phyloP scores from a whole-genome alignment of 768 basidiomycete genomes.

The Suillus subalutaceus region DNA sequence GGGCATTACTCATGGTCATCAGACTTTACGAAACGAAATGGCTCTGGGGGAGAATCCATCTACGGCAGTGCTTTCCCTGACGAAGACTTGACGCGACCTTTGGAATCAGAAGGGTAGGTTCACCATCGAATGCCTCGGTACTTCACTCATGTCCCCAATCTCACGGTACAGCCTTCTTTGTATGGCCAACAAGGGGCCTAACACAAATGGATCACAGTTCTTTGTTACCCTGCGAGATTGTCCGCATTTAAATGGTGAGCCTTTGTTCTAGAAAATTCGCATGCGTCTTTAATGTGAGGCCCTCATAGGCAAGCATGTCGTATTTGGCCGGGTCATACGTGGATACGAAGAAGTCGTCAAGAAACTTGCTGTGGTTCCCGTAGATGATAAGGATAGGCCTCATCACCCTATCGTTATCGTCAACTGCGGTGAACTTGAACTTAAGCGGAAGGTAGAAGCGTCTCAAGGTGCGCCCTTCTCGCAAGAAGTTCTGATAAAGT shows the following conservation, averaged over 20 bases:
- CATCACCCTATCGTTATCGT: conserved; percentile 63
- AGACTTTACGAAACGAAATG: conserved; percentile 83
- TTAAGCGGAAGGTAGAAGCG: conserved; percentile 41
- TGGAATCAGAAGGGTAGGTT: conserved; percentile 66
- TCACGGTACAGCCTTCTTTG: conserved; percentile 61
- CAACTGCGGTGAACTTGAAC: conserved; percentile 85
- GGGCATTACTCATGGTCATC: conserved; percentile 9
- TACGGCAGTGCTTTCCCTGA: conserved; percentile 78
- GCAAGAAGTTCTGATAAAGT: not conserved
- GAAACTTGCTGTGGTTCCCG: conserved; percentile 62
- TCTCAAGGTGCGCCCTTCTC: conserved; percentile 18
- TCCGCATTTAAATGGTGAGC: conserved; percentile 71
- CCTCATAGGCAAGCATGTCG: conserved; percentile 58
- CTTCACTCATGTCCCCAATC: not conserved
- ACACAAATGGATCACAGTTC: conserved; percentile 88
- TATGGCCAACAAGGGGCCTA: conserved; percentile 87
- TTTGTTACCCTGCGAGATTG: conserved; percentile 82
- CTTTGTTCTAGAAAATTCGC: conserved; percentile 4
- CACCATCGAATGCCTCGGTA: conserved; percentile 6
- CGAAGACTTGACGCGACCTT: conserved; percentile 65
- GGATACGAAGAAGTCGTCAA: conserved; percentile 64
- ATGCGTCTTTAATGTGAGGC: conserved; percentile 8
- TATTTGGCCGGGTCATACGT: conserved; percentile 56
- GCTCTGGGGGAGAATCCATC: conserved; percentile 81
- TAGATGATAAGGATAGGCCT: conserved; percentile 79